Conservation (phyloP, 805 yeast genomes). For the Ogataea angusta region DNA sequence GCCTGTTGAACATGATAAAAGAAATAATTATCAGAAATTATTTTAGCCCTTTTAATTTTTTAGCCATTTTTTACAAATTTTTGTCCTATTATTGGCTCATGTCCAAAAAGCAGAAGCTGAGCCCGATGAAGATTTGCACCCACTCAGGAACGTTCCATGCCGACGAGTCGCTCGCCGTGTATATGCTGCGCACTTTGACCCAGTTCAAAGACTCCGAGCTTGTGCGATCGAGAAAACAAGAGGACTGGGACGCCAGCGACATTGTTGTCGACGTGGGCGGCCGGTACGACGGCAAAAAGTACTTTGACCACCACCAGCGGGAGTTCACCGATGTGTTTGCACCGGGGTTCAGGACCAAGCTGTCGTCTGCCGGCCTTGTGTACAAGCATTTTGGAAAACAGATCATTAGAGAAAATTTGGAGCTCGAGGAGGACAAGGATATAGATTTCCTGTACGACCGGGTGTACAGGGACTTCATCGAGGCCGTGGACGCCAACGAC, state of each 20-base stretch:
- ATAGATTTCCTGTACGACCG: constrained; percentile 66
- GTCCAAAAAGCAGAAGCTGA: constrained; percentile 26
- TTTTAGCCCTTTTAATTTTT: not conserved
- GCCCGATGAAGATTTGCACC: constrained; percentile 65
- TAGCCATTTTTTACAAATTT: constrained; percentile 8
- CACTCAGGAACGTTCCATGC: constrained; percentile 96
- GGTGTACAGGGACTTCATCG: constrained; percentile 83
- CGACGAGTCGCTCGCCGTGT: constrained; percentile 93
- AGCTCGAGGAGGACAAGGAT: constrained; percentile 37
- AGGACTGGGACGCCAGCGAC: constrained; percentile 80
- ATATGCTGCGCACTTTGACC: constrained; percentile 72
- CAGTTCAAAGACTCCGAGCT: constrained; percentile 62
- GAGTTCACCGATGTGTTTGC: constrained; percentile 79
- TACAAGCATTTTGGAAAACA: constrained; percentile 83
- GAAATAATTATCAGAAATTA: not conserved
- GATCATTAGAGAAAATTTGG: constrained; percentile 53
- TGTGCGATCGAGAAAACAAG: constrained; percentile 80
- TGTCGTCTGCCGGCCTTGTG: constrained; percentile 90
- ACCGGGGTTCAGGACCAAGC: constrained; percentile 62
- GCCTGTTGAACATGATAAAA: not conserved
- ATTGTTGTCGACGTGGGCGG: constrained; percentile 96
- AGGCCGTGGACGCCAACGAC: constrained; percentile 93
- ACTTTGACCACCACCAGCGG: constrained; percentile 95
- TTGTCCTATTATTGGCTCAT: constrained; percentile 7
- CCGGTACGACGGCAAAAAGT: constrained; percentile 78